A percentile compares a stretch with the other conserved stretches of the same genome.
phyloP scores from a whole-genome alignment of 106 monocot species.

The Narthecium ossifragum region DNA sequence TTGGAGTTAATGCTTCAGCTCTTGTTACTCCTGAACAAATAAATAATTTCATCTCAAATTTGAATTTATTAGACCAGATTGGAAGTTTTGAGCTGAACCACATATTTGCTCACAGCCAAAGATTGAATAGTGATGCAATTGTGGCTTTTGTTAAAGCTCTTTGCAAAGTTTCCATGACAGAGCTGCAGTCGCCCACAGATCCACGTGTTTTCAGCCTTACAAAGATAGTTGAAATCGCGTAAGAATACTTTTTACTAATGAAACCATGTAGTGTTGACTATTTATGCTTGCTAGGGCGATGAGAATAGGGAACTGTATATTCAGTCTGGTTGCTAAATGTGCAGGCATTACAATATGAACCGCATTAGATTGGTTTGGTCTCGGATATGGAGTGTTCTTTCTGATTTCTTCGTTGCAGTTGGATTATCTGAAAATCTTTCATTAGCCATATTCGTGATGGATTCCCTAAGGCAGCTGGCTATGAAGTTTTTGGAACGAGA shows the following conservation, averaged over 20 bases:
- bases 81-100: conserved; percentile 93
- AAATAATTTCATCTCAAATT: conserved; percentile 85
- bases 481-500: conserved; percentile 98
- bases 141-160: conserved; percentile 97
- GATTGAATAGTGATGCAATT: conserved; percentile 95
- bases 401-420: conserved; percentile 91
- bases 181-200: conserved; percentile 91
- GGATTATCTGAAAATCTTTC: conserved; percentile 93
- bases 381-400: conserved; percentile 91
- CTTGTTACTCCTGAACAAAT: conserved; percentile 87
- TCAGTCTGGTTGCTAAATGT: conserved; percentile 6
- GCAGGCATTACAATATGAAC: conserved; percentile 98
- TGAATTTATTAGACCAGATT: conserved; percentile 89
- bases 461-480: conserved; percentile 81
- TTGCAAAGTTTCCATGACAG: conserved; percentile 92
- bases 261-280: background rate
- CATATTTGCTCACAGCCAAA: conserved; percentile 92
- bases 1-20: conserved; percentile 45
- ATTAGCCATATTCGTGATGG: conserved; percentile 99
- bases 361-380: conserved; percentile 97
- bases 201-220: conserved; percentile 95
- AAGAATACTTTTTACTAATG: conserved; percentile 16
- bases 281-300: background rate
- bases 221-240: conserved; percentile 99
- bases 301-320: background rate